Evolutionary conservation across 2,329 filamentous ascomycete species (phyloP).

Genomic region (Scytalidium sp.): DNA sequence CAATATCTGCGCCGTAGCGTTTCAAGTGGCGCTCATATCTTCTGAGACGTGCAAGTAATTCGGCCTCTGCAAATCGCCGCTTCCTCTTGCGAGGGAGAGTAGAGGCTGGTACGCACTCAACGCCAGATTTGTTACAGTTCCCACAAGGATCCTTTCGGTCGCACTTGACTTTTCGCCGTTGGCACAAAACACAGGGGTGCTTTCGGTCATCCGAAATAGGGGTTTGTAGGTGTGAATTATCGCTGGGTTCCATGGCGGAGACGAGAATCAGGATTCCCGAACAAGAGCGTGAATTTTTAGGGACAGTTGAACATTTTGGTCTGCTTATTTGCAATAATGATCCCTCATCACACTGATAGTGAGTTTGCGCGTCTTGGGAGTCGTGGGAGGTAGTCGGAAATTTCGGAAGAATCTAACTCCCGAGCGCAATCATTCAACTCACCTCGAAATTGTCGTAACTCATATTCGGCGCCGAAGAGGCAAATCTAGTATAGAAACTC

Average conservation of each 20-base stretch:
- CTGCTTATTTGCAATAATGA: too few species aligned
- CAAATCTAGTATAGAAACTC: neutral
- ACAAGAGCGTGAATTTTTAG: too few species aligned
- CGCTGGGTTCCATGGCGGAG: neutral
- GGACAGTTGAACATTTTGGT: too few species aligned
- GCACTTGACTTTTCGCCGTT: slow-evolving; percentile 26
- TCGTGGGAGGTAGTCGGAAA: too few species aligned
- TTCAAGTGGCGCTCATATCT: slow-evolving; percentile 21
- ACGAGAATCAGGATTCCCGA: neutral
- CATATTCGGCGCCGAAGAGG: neutral
- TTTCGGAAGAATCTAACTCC: neutral
- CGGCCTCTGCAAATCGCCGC: slow-evolving; percentile 22
- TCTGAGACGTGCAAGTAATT: slow-evolving; percentile 21
- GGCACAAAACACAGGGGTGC: slow-evolving; percentile 24
- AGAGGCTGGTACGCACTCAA: slow-evolving; percentile 18
- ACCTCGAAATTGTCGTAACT: neutral
- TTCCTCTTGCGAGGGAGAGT: slow-evolving; percentile 19
- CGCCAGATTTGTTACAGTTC: slow-evolving; percentile 21
- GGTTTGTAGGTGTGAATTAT: neutral
- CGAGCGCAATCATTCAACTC: neutral
- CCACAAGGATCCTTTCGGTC: slow-evolving; percentile 22
- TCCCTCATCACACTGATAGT: too few species aligned
- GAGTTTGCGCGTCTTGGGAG: too few species aligned
- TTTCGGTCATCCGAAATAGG: slow-evolving; percentile 1
- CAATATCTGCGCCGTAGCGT: slow-evolving; percentile 18